phyloP scores from a whole-genome alignment of 176 grass and related monocot species.

The Saccharum officinarum region DNA sequence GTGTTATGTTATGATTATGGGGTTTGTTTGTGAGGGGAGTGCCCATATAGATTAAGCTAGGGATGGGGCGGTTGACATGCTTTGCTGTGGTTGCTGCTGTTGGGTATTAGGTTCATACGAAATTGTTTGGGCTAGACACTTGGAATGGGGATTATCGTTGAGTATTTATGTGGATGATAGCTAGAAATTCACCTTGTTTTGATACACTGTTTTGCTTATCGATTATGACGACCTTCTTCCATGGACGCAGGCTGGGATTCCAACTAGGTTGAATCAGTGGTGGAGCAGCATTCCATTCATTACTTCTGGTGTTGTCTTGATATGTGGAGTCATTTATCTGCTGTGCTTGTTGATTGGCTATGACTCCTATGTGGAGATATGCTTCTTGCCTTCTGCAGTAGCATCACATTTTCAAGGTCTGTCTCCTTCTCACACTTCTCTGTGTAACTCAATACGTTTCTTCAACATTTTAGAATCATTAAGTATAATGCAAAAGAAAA shows the following conservation, averaged over 20 bases:
- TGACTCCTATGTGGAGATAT: constrained; percentile 81
- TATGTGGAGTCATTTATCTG: constrained; percentile 78
- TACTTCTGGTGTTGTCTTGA: constrained; percentile 72
- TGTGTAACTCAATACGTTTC: neutral
- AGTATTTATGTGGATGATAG: neutral
- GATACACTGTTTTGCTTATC: neutral
- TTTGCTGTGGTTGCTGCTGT: neutral
- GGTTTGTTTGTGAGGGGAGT: neutral
- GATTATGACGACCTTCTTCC: neutral
- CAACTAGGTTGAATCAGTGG: constrained; percentile 85
- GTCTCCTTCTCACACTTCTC: neutral
- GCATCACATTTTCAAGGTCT: constrained; percentile 90
- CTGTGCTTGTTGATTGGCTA: constrained; percentile 87
- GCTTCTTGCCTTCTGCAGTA: constrained; percentile 85
- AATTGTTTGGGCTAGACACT: neutral
- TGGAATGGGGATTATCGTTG: neutral
- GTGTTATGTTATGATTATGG: constrained; percentile 1
- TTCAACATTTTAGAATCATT: neutral
- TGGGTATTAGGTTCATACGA: neutral
- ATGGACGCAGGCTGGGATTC: constrained; percentile 67
- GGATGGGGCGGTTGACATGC: neutral
- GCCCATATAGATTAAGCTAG: neutral
- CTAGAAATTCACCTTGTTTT: neutral
- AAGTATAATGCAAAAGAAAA: neutral
- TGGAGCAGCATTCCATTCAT: constrained; percentile 86